These are phyloP conservation scores for Xylaria sp. DNA, from an alignment of 2,329 filamentous ascomycete genomes.

Conservation along the genomic window DNA sequence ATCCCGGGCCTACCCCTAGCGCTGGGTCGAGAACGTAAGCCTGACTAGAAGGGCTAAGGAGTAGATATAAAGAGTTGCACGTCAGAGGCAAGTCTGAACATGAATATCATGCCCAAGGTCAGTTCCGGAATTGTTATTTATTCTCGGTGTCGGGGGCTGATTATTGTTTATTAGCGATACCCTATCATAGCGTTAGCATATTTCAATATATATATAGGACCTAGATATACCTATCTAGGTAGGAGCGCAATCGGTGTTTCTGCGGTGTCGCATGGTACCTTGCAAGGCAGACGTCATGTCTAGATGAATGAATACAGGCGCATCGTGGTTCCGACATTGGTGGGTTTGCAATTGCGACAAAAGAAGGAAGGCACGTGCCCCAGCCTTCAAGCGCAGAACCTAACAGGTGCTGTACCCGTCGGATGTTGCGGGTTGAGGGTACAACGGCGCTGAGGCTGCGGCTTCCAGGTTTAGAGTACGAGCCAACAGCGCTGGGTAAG, in stretches of 20 bases:
- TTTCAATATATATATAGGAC: not conserved
- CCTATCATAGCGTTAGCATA: not conserved
- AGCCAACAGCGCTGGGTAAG: too few relatives aligned
- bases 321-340: not conserved
- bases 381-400: not conserved
- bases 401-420: too few relatives aligned
- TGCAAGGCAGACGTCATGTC: not conserved
- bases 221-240: too few relatives aligned
- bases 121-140: too few relatives aligned
- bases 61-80: not conserved
- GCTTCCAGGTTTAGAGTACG: too few relatives aligned
- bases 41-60: not conserved
- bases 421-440: too few relatives aligned
- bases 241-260: too few relatives aligned
- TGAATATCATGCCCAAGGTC: too few relatives aligned
- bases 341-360: not conserved
- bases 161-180: not conserved
- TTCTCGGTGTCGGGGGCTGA: too few relatives aligned
- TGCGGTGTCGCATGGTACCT: too few relatives aligned
- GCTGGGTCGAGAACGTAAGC: not conserved
- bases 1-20: not conserved
- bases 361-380: not conserved
- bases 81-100: not conserved
- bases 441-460: too few relatives aligned
- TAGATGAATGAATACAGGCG: too few relatives aligned